phyloP scores from a whole-genome alignment of 176 grass and related monocot genomes.

The Oryza punctata region DNA sequence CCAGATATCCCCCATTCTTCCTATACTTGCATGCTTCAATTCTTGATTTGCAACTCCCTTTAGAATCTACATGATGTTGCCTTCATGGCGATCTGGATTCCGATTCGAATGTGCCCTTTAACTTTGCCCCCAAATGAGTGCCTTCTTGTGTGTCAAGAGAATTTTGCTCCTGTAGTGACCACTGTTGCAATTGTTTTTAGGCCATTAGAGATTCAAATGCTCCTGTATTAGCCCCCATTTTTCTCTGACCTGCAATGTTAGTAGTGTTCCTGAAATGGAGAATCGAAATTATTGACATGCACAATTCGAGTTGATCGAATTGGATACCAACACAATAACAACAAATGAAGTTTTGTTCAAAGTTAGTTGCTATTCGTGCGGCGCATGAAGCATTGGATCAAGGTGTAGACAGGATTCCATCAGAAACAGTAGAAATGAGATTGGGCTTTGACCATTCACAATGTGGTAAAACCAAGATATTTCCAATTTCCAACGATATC shows the following conservation, averaged over 20 bases:
- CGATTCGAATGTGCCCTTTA: not conserved
- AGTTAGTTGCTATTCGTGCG: not conserved
- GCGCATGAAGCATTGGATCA: not conserved
- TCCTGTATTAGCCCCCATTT: not conserved
- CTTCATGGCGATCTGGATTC: slow-evolving; percentile 12
- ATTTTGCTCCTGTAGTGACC: not conserved
- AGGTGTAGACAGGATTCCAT: not conserved
- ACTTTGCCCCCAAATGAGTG: not conserved
- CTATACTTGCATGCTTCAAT: not conserved
- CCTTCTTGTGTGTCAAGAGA: not conserved
- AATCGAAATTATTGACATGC: not conserved
- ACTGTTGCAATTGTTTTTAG: not conserved
- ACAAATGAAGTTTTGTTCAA: not conserved
- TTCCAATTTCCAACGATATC: not conserved
- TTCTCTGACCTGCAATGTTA: not conserved
- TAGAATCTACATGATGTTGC: not conserved
- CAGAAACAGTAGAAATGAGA: not conserved
- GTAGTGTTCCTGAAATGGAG: not conserved
- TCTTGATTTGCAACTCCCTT: not conserved
- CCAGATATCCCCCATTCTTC: not conserved
- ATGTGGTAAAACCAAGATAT: not conserved
- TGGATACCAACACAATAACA: not conserved
- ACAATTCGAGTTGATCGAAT: not conserved
- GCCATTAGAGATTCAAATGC: not conserved
- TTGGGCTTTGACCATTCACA: not conserved